Base-by-base conservation (phyloP, 176 grass and related monocot species). In the Echinochloa phyllopogon region DNA sequence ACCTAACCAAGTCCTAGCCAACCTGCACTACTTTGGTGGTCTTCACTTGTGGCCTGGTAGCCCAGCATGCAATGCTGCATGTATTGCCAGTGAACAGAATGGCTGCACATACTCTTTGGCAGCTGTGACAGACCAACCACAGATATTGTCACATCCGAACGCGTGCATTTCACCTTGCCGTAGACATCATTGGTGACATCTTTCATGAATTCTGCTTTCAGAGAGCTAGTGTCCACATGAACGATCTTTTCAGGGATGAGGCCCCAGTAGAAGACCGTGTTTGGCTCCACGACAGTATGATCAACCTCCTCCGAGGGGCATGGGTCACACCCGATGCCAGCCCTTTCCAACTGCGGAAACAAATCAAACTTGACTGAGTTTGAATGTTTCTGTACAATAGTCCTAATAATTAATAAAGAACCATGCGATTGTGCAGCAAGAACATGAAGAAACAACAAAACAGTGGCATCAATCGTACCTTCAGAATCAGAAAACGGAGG, bases 241-340 rank as follows among this genome's bases (percentile, higher is more conserved):
- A 55, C 62, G 45, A 15, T 5, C 58, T 33, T 58, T 40, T 74
- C 42, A 83, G 64, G 51, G 24, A 59, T 77, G 79, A 92, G 81
- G 23, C 93, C 93, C 93, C 93, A 92, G 58, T 94, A 85, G 72
- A 76, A 88, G 40, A 90, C 82, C 43, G 48, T 70, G 63, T 90
- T 90, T 5, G 85, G 90, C 36, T 88, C 81, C 21, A 50, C 8
- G 6, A 90, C 40, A 33, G 76, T 79, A 36, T 92, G 92, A 80
- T 92, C 93, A 36, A 88, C 75, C 88, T 88, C 80, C 67, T 90
- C 85, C 6, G 50, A 83, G 29, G 87, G 71, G 43, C 89, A 82
- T 20, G 93, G 90, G 72, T 94, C 90, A 29, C 93, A 95, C 27
- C 57, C 53, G 55, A 87, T n/a, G 3, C 82, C 78, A 14, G 77